Percentiles rank a stretch among this genome's conserved stretches.
These are phyloP conservation scores for Selenicereus undatus DNA, from an alignment of 148 eudicot species.

Conservation along the genomic window DNA sequence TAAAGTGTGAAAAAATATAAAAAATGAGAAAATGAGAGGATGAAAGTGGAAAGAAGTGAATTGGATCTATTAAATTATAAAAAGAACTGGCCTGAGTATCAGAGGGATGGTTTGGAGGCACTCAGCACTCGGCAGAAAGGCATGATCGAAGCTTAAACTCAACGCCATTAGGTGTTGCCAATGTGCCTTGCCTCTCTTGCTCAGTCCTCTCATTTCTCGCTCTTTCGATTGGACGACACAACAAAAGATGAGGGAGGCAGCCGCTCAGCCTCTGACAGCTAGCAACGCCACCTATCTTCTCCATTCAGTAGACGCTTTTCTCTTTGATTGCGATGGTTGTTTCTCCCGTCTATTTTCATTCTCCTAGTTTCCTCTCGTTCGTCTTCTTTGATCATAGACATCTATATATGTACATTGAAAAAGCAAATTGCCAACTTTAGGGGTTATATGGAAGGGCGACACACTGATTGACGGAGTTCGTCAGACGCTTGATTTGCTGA, in stretches of 20 bases:
- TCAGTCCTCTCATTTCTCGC: background rate
- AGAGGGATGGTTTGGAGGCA: no score
- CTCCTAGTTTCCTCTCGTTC: background rate
- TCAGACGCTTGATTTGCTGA: constrained; percentile 61
- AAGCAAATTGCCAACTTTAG: constrained; percentile 16
- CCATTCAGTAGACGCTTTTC: constrained; percentile 67
- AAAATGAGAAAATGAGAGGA: no score
- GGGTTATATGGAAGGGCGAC: constrained; percentile 95
- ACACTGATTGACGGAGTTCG: constrained; percentile 76
- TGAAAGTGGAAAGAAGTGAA: no score
- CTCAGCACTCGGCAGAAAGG: no score
- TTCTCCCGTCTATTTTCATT: background rate
- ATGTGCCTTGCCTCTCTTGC: background rate
- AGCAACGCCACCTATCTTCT: constrained; percentile 34
- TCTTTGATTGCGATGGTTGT: constrained; percentile 87
- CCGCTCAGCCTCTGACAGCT: constrained; percentile 33
- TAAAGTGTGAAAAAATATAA: no score
- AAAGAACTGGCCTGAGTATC: no score
- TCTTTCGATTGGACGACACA: background rate
- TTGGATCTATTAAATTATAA: no score
- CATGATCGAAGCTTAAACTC: background rate
- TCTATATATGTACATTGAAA: background rate
- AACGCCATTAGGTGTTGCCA: background rate
- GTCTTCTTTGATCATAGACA: background rate
- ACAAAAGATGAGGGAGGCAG: background rate